phyloP scores from a whole-genome alignment of 257 asterid species.

The Nicotiana undulata region DNA sequence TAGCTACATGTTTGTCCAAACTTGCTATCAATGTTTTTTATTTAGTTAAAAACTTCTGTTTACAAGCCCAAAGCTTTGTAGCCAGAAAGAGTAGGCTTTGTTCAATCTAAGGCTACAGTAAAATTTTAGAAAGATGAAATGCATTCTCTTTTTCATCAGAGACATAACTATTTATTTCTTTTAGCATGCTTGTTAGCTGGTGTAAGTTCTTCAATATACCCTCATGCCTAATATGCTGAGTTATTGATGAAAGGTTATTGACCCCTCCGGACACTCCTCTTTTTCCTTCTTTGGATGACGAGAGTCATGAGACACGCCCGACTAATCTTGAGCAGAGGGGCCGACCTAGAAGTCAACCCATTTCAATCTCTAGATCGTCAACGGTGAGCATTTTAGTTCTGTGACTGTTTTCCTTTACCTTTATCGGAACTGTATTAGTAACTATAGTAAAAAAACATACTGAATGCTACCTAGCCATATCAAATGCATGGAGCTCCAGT shows the following conservation, averaged over 20 bases:
- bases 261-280: slow-evolving; percentile 99
- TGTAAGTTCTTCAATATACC: neutral
- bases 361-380: slow-evolving; percentile 75
- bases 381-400: slow-evolving; percentile 35
- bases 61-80: neutral
- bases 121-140: neutral
- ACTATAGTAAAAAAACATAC: neutral
- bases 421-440: neutral
- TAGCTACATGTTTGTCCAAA: neutral
- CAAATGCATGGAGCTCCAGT: neutral
- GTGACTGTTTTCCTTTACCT: neutral
- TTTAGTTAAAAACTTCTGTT: neutral
- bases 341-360: slow-evolving; percentile 87
- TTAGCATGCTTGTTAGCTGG: neutral
- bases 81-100: neutral
- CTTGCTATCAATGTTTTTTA: neutral
- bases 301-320: slow-evolving; percentile 47
- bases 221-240: neutral
- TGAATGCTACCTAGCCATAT: neutral
- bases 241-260: slow-evolving; percentile 54
- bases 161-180: neutral
- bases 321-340: slow-evolving; percentile 58
- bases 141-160: neutral
- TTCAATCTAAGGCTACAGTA: neutral
- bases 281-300: slow-evolving; percentile 84